Evolutionary conservation across 2,329 filamentous ascomycete genomes (phyloP).

Genomic region (Didymella glomerata): DNA sequence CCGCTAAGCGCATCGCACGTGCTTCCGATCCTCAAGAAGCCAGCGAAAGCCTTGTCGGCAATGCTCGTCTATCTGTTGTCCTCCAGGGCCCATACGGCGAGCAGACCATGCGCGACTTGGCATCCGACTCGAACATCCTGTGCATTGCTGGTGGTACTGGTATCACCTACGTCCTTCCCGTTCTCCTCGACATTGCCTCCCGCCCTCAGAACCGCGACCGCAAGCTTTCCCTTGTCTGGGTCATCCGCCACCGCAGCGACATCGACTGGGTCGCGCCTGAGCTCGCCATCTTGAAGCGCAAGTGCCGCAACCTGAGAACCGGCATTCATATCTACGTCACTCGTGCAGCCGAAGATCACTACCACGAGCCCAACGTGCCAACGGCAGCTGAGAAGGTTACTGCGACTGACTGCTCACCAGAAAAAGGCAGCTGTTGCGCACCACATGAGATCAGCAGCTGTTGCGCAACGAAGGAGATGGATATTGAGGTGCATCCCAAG

Average conservation of each 20-base stretch:
- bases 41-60: constrained; percentile 33
- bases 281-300: constrained; percentile 42
- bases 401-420: constrained; percentile 21
- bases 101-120: constrained; percentile 34
- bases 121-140: constrained; percentile 42
- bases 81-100: constrained; percentile 49
- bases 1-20: constrained; percentile 36
- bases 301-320: constrained; percentile 36
- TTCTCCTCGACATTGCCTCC: constrained; percentile 42
- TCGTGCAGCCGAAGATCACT: constrained; percentile 35
- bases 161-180: constrained; percentile 50
- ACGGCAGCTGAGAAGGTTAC: constrained; percentile 32
- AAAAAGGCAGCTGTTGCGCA: constrained; percentile 7
- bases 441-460: constrained; percentile 7
- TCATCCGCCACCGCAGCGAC: constrained; percentile 43
- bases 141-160: constrained; percentile 51
- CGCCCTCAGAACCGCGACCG: constrained; percentile 36
- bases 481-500: constrained; percentile 12
- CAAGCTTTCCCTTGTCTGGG: constrained; percentile 48
- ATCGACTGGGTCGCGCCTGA: constrained; percentile 49
- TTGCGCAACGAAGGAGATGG: constrained; percentile 6
- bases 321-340: constrained; percentile 48
- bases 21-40: constrained; percentile 33
- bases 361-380: constrained; percentile 25
- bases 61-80: constrained; percentile 43